Conservation (phyloP, 805 yeast species). For the Metschnikowia gelsemii region DNA sequence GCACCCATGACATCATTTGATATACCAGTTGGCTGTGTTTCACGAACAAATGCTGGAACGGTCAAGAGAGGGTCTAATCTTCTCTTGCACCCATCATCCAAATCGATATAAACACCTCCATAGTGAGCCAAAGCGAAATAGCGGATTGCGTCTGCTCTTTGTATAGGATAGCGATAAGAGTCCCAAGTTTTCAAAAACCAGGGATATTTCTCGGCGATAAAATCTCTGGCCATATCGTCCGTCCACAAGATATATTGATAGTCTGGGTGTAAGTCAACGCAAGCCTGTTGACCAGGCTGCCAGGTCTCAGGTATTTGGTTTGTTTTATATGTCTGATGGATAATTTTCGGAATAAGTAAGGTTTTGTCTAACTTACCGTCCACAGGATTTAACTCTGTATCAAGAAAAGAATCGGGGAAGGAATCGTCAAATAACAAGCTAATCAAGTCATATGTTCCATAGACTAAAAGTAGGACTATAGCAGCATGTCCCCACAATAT, state of each 20-base stretch:
- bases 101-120: slow-evolving; percentile 88
- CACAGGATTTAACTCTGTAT: slow-evolving; percentile 60
- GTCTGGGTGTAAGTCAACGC: slow-evolving; percentile 80
- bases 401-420: slow-evolving; percentile 58
- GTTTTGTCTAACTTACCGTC: slow-evolving; percentile 45
- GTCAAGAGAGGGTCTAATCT: slow-evolving; percentile 76
- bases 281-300: slow-evolving; percentile 73
- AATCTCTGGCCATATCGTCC: slow-evolving; percentile 75
- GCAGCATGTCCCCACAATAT: slow-evolving; percentile 59
- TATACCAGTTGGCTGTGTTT: slow-evolving; percentile 86
- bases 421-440: slow-evolving; percentile 74
- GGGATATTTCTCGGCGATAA: slow-evolving; percentile 74
- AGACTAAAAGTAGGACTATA: slow-evolving; percentile 54
- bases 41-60: slow-evolving; percentile 82
- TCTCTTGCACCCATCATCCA: slow-evolving; percentile 85
- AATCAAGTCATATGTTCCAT: slow-evolving; percentile 67
- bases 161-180: slow-evolving; percentile 73
- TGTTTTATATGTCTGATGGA: slow-evolving; percentile 90
- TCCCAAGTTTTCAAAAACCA: slow-evolving; percentile 87
- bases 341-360: slow-evolving; percentile 77
- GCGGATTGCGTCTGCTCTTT: slow-evolving; percentile 88
- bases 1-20: slow-evolving; percentile 93
- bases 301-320: slow-evolving; percentile 76
- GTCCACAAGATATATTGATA: slow-evolving; percentile 90
- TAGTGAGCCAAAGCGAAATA: slow-evolving; percentile 79